phyloP scores from a whole-genome alignment of 441 rosid genomes.

The Bruguiera hainesii region DNA sequence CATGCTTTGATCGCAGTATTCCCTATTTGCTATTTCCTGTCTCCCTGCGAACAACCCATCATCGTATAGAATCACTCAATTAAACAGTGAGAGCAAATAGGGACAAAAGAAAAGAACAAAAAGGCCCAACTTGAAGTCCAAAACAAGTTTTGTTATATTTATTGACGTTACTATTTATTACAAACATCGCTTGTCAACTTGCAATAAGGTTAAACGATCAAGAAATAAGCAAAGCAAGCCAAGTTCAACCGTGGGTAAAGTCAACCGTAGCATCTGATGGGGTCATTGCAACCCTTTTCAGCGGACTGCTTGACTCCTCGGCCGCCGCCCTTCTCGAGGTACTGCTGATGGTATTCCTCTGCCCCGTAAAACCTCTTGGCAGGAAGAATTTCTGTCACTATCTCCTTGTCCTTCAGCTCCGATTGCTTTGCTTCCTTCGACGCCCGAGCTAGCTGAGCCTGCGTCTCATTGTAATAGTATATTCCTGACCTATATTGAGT shows the following conservation, averaged over 20 bases:
- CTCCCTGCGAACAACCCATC: no score
- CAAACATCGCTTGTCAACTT: neutral
- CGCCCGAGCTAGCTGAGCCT: constrained; percentile 57
- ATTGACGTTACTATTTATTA: neutral
- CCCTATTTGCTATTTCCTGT: no score
- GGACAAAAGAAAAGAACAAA: no score
- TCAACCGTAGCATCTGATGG: constrained; percentile 82
- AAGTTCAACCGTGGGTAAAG: neutral
- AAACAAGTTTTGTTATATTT: no score
- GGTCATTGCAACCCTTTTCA: constrained; percentile 75
- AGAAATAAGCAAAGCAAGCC: no score
- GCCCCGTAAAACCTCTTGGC: constrained; percentile 88
- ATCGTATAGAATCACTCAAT: no score
- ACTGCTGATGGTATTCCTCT: constrained; percentile 81
- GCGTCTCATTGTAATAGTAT: constrained; percentile 65
- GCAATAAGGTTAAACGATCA: no score
- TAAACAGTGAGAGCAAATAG: no score
- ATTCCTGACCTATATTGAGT: constrained; percentile 80
- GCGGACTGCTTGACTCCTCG: constrained; percentile 57
- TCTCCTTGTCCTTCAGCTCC: constrained; percentile 49
- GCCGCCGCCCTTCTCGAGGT: constrained; percentile 77
- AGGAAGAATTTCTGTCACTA: constrained; percentile 76
- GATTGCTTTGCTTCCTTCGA: constrained; percentile 64
- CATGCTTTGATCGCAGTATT: no score
- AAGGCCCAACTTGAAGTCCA: no score